phyloP scores from a whole-genome alignment of 2,329 filamentous ascomycete species.

The Pestalotiopsis sp. region DNA sequence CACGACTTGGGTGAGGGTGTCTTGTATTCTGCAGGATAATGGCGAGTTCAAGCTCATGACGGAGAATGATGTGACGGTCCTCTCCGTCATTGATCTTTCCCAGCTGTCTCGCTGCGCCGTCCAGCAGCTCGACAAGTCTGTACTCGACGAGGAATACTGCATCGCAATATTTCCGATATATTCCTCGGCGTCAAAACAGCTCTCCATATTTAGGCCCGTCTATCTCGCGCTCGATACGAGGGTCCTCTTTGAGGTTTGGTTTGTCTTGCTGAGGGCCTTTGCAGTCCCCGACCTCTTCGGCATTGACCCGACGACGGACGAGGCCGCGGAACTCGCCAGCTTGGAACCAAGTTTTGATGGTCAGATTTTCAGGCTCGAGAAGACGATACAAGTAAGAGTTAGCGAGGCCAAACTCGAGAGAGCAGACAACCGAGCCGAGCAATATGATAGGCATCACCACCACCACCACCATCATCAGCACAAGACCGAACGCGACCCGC shows the following conservation, averaged over 20 bases:
- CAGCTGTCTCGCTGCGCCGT: constrained; percentile 89
- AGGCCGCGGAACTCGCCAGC: constrained; percentile 45
- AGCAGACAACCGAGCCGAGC: constrained; percentile 27
- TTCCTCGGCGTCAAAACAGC: constrained; percentile 69
- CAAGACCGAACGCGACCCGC: constrained; percentile 44
- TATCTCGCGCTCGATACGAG: constrained; percentile 86
- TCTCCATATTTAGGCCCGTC: constrained; percentile 82
- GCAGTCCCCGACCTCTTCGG: constrained; percentile 90
- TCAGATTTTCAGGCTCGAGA: constrained; percentile 64
- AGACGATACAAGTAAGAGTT: constrained; percentile 59
- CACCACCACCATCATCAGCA: constrained; percentile 34
- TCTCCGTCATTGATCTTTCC: constrained; percentile 84
- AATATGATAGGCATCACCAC: constrained; percentile 35
- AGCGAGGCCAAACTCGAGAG: constrained; percentile 64
- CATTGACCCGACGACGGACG: constrained; percentile 46
- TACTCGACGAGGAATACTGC: constrained; percentile 90
- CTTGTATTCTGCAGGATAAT: constrained; percentile 92
- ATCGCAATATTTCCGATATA: constrained; percentile 96
- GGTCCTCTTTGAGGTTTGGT: constrained; percentile 96
- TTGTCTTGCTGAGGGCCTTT: constrained; percentile 87
- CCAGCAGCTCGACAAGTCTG: constrained; percentile 86
- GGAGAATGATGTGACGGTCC: constrained; percentile 78
- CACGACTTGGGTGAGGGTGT: constrained; percentile 83
- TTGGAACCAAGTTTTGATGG: constrained; percentile 41
- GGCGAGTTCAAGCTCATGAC: constrained; percentile 90